Conservation (phyloP, 805 yeast genomes). For the Candida coleopterorum region DNA sequence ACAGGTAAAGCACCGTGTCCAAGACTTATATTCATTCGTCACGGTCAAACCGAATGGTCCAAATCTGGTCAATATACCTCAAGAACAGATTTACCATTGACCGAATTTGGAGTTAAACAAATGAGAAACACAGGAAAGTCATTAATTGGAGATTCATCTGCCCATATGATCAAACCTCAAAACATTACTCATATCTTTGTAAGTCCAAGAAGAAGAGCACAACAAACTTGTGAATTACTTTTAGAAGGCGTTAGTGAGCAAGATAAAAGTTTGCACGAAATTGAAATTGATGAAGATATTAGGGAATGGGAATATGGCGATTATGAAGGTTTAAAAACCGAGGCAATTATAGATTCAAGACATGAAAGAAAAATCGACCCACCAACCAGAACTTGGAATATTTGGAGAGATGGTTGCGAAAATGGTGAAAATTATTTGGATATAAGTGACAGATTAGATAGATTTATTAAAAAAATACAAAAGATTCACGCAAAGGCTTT, state of each 20-base stretch:
- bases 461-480: conserved; percentile 60
- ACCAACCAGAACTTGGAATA: conserved; percentile 53
- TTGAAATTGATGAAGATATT: conserved; percentile 57
- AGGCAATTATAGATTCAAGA: conserved; percentile 61
- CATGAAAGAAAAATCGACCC: conserved; percentile 47
- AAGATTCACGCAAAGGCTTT: conserved; percentile 53
- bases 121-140: conserved; percentile 69
- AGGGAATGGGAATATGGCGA: conserved; percentile 98
- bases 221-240: conserved; percentile 65
- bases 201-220: conserved; percentile 81
- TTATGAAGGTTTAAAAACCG: conserved; percentile 79
- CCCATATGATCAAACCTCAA: conserved; percentile 56
- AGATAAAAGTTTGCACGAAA: conserved; percentile 33
- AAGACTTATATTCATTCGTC: conserved; percentile 69
- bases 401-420: conserved; percentile 93
- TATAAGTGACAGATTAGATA: conserved; percentile 68
- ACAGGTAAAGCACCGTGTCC: conserved; percentile 41
- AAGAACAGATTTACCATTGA: conserved; percentile 72
- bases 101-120: conserved; percentile 72
- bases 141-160: conserved; percentile 53
- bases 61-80: conserved; percentile 91
- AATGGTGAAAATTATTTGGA: conserved; percentile 72
- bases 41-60: conserved; percentile 96
- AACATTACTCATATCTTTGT: conserved; percentile 61
- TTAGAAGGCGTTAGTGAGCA: conserved; percentile 31